Evolutionary conservation across 75 land plant species (phyloP), one percentile per base, ranked within the genome.

Genomic region (Sequoia sempervirens): DNA sequence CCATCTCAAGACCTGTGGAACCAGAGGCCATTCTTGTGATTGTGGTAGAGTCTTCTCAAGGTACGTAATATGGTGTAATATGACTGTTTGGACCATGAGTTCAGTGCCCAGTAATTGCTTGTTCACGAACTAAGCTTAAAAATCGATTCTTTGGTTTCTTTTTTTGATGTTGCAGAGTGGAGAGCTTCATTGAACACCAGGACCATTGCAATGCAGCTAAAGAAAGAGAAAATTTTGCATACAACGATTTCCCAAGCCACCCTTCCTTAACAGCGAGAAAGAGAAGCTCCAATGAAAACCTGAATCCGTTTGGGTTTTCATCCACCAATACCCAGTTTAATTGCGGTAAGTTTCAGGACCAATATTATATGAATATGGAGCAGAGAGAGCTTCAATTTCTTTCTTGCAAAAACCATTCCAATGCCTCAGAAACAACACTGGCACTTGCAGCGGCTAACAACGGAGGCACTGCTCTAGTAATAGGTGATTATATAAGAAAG

Each of bases 101-200:
- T 37, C 0, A 11, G 78, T 37, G 26, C 0, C 0, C 38, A 10
- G 38, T 75, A 36, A 20, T 43, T 36, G 41, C 2, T 38, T 45
- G 4, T 80, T 26, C 11, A 17, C 1, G 0, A 17, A 12, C 18
- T 18, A 0, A 20, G 3, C 2, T 75, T 38, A n/a, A 8, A 17
- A 20, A 9, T 80, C 23, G 5, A 3, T 81, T 30, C 30, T 68
- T 61, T 30, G 12, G 28, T 8, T 17, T 15, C 28, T 46, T 46
- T 46, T 46, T 46, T 50, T 50, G 1, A 11, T 34, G 34, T 54
- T 61, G 79, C 87, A 97, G 99, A 79, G 99, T 97, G 6, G 99
- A 97, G 92, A 96, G 98, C 86, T 97, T 97, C 92, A 97, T 97
- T 0, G 99, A 97, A 86, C 99, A 97, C 84, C 99, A 97, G 86